A percentile compares a stretch with the other conserved stretches of the same genome.
Conservation (phyloP, 2,329 filamentous ascomycete species). For the Epichloe coenophiala region DNA sequence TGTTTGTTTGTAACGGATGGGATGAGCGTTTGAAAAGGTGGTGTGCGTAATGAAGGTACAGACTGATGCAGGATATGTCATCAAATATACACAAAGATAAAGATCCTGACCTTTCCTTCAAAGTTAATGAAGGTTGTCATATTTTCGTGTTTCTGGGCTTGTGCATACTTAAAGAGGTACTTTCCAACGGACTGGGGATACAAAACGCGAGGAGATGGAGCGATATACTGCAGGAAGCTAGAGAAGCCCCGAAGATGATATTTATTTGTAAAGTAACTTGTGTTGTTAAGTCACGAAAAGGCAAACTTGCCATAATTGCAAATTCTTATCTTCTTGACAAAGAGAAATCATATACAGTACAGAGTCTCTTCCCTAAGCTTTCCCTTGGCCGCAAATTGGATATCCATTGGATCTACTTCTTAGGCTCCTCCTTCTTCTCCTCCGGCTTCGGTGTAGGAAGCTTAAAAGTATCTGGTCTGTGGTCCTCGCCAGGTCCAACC, state of each 20-base stretch:
- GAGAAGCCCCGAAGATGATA: not conserved
- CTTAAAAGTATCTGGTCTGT: slow-evolving; percentile 80
- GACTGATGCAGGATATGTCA: slow-evolving; percentile 11
- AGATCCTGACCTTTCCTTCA: not conserved
- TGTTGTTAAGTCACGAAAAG: not conserved
- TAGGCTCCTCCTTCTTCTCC: slow-evolving; percentile 76
- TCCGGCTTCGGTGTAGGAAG: slow-evolving; percentile 92
- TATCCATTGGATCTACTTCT: slow-evolving; percentile 52
- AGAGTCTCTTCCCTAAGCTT: not conserved
- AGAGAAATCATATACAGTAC: slow-evolving; percentile 7
- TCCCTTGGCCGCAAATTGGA: not conserved
- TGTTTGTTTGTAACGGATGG: not conserved
- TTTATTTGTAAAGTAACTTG: not conserved
- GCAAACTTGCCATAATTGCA: not conserved
- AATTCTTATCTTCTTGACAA: slow-evolving; percentile 2
- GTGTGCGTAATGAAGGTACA: not conserved
- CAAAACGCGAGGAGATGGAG: not conserved
- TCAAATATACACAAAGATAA: slow-evolving; percentile 6
- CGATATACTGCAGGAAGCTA: not conserved
- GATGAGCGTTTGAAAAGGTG: not conserved
- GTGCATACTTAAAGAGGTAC: not conserved
- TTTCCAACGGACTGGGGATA: no score
- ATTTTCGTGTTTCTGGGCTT: not conserved
- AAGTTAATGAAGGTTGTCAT: not conserved
- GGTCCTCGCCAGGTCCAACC: slow-evolving; percentile 55